Evolutionary conservation across 1,139 yeast genomes (phyloP).

Genomic region (Yamadazyma diddensiae): DNA sequence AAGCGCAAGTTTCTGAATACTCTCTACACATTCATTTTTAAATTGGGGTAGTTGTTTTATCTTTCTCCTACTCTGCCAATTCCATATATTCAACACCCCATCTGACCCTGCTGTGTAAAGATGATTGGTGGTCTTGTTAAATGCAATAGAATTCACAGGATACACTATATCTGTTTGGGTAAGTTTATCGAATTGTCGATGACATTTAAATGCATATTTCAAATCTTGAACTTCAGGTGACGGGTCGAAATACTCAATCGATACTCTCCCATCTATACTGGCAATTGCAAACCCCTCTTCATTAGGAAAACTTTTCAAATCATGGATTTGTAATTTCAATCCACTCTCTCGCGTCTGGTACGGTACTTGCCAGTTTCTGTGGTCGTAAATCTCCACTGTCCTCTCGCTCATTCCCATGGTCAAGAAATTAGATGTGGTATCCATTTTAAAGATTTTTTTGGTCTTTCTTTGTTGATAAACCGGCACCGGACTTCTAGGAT

Average conservation of each 20-base stretch:
- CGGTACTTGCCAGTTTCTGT: constrained; percentile 43
- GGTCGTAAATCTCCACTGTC: constrained; percentile 57
- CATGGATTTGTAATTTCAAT: constrained; percentile 66
- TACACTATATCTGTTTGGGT: constrained; percentile 61
- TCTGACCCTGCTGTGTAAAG: constrained; percentile 82
- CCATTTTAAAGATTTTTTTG: constrained; percentile 66
- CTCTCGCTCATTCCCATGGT: constrained; percentile 59
- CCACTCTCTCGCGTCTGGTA: constrained; percentile 64
- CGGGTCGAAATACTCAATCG: constrained; percentile 69
- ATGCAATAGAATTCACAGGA: constrained; percentile 70
- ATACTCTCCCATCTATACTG: constrained; percentile 86
- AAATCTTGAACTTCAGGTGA: constrained; percentile 41
- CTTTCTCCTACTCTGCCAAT: constrained; percentile 59
- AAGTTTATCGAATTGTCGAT: constrained; percentile 44
- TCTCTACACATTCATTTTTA: constrained; percentile 18
- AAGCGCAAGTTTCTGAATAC: constrained; percentile 51
- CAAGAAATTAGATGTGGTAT: constrained; percentile 43
- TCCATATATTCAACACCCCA: constrained; percentile 77
- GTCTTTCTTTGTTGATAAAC: constrained; percentile 6
- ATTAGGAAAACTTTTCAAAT: constrained; percentile 55
- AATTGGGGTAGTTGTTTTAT: constrained; percentile 56
- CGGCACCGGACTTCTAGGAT: constrained; percentile 14
- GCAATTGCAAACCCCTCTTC: constrained; percentile 68
- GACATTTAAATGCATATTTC: constrained; percentile 82
- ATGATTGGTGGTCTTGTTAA: constrained; percentile 45